phyloP scores from a whole-genome alignment of 176 grass and related monocot species.

The Paspalum vaginatum region DNA sequence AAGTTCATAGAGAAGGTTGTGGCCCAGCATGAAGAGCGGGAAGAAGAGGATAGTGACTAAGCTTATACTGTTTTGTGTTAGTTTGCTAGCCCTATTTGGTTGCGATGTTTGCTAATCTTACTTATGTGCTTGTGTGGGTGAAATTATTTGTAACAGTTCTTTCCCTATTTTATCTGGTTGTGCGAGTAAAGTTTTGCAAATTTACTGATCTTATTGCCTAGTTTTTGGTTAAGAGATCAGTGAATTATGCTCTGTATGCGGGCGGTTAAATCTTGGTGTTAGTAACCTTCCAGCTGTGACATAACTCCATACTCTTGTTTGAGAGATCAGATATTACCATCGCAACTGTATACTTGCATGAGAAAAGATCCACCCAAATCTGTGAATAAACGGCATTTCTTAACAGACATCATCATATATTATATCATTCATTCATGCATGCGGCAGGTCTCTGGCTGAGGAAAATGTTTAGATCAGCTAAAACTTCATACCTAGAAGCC shows the following conservation, averaged over 20 bases:
- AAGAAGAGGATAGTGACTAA: constrained; percentile 80
- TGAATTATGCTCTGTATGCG: background rate
- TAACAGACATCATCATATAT: background rate
- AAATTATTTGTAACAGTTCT: background rate
- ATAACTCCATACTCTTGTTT: background rate
- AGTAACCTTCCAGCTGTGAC: background rate
- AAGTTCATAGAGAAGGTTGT: constrained; percentile 97
- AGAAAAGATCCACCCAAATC: background rate
- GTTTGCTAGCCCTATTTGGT: constrained; percentile 12
- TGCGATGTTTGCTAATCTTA: background rate
- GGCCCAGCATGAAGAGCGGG: constrained; percentile 68
- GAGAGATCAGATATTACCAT: background rate
- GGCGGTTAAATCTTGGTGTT: constrained; percentile 3
- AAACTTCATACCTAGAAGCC: too few species aligned
- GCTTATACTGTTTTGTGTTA: background rate
- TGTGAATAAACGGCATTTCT: background rate
- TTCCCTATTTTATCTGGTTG: constrained; percentile 8
- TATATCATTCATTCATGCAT: background rate
- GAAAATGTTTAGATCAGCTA: too few species aligned
- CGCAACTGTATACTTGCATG: background rate
- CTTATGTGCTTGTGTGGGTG: background rate
- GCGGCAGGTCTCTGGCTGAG: background rate
- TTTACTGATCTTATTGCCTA: background rate
- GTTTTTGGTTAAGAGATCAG: background rate
- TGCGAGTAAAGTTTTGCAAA: background rate